Percentiles rank a stretch among this genome's conserved stretches.
Conservation (phyloP, 306 rosid genomes). For the Prinsepia uniflora region DNA sequence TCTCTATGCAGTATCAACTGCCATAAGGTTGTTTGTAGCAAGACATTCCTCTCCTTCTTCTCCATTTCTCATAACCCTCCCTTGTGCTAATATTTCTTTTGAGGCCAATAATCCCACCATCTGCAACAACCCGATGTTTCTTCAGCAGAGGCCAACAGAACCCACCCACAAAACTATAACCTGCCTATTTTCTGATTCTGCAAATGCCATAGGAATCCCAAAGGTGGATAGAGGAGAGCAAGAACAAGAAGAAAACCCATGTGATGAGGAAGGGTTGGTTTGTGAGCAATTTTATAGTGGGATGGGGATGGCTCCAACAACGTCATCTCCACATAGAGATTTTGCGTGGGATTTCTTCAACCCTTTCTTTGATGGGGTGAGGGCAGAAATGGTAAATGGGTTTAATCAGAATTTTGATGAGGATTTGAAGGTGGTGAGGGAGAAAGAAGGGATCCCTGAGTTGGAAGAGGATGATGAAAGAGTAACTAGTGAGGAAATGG, state of each 20-base stretch:
- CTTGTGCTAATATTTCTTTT: not conserved
- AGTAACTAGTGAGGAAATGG: conserved; percentile 6
- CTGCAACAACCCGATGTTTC: conserved; percentile 16
- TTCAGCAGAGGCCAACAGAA: conserved; percentile 23
- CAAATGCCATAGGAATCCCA: not conserved
- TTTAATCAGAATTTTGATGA: conserved; percentile 10
- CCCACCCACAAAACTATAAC: conserved; percentile 12
- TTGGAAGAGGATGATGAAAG: conserved; percentile 19
- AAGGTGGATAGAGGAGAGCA: not conserved
- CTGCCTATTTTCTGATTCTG: conserved; percentile 7
- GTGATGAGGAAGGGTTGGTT: conserved; percentile 3
- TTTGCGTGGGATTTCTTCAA: conserved; percentile 31
- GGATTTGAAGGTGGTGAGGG: conserved; percentile 26
- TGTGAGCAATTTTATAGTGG: conserved; percentile 24
- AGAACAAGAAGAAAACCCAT: conserved; percentile 4
- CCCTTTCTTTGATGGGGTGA: conserved; percentile 12
- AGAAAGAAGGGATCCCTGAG: conserved; percentile 29
- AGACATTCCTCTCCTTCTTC: conserved; percentile 31
- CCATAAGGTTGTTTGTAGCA: conserved; percentile 26
- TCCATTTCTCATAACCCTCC: conserved; percentile 27
- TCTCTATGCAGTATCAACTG: conserved; percentile 23
- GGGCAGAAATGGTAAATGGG: conserved; percentile 19
- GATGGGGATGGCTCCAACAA: conserved; percentile 4
- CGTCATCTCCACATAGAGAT: conserved; percentile 4
- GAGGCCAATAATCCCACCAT: conserved; percentile 6